Conservation (phyloP, 306 rosid genomes). For the Trifolium dubium region DNA sequence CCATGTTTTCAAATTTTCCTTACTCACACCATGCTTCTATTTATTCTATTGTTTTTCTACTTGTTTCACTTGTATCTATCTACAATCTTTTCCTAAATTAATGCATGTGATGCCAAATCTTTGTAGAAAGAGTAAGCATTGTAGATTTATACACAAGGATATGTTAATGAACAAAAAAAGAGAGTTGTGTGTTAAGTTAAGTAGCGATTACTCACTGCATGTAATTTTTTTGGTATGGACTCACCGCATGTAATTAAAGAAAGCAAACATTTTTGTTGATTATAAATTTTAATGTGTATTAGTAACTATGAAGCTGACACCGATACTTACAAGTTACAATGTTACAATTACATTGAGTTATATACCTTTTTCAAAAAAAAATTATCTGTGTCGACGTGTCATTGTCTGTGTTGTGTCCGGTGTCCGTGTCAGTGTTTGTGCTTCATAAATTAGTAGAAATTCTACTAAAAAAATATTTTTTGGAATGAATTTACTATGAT, state of each 20-base stretch:
- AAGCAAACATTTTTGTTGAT: not conserved
- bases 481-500: not conserved
- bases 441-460: not conserved
- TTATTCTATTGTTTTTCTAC: not conserved
- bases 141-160: constrained; percentile 6
- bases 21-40: not conserved
- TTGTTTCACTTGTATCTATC: not conserved
- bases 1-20: not conserved
- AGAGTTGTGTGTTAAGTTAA: constrained; percentile 28
- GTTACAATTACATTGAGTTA: too few species aligned
- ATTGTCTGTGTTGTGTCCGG: too few species aligned
- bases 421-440: too few species aligned
- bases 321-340: too few species aligned
- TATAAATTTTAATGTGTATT: not conserved
- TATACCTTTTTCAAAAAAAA: too few species aligned
- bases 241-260: not conserved
- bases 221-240: too few species aligned
- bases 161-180: not conserved
- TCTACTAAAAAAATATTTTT: not conserved
- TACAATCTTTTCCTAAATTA: not conserved
- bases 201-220: constrained; percentile 19
- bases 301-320: too few species aligned
- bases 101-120: too few species aligned
- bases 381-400: too few species aligned
- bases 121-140: not conserved